Conservation (phyloP, 129 eudicot genomes). For the Ambrosia trifida region DNA sequence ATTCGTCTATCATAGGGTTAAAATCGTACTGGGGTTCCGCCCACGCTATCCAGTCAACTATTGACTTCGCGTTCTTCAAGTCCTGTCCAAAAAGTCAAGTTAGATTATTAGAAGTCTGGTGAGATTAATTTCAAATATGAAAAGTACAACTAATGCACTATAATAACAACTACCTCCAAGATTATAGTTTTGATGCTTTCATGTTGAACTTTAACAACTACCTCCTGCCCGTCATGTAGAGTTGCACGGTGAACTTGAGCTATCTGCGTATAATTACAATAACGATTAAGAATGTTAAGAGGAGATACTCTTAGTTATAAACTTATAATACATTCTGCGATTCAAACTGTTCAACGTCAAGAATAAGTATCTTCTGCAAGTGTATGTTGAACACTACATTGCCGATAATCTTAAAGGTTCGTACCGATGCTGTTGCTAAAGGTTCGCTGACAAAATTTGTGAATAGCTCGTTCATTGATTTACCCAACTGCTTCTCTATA, state of each 20-base stretch:
- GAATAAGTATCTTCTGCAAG: constrained; percentile 8
- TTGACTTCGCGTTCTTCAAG: constrained; percentile 85
- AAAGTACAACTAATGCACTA: constrained; percentile 6
- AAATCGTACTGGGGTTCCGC: constrained; percentile 99
- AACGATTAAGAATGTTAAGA: background rate
- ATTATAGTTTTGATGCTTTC: constrained; percentile 78
- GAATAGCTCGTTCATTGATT: constrained; percentile 74
- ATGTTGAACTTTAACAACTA: constrained; percentile 97
- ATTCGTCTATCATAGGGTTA: constrained; percentile 95
- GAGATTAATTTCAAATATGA: background rate
- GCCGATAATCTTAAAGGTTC: constrained; percentile 26
- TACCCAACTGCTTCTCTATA: constrained; percentile 71
- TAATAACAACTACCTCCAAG: constrained; percentile 62
- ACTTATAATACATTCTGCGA: background rate
- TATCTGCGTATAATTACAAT: constrained; percentile 48
- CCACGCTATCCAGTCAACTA: constrained; percentile 99
- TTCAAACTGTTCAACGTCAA: constrained; percentile 5
- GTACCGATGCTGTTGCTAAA: constrained; percentile 96
- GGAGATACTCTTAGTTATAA: background rate
- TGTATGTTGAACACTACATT: background rate
- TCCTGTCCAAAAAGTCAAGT: constrained; percentile 51
- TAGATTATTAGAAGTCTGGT: constrained; percentile 9
- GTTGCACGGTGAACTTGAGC: constrained; percentile 99
- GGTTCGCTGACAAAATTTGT: constrained; percentile 59
- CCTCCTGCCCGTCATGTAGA: constrained; percentile 75